Base-by-base conservation (phyloP, 2,329 filamentous ascomycete species). In the Ophiostoma perfectum region DNA sequence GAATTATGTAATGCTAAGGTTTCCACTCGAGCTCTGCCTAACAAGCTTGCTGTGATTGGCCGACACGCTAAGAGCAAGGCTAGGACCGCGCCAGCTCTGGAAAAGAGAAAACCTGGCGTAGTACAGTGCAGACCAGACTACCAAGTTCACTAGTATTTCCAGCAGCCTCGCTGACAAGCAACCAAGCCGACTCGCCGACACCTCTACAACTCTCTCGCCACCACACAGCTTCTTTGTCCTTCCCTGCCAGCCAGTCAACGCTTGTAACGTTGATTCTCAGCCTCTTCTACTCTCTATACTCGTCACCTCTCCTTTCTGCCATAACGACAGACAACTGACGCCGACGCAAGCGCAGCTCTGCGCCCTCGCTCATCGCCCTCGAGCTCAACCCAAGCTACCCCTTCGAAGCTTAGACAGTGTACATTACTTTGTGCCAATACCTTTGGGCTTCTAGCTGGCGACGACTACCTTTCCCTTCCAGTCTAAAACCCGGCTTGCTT, bases 1-100 rank as follows among this genome's bases (percentile, higher is more conserved):
- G 16, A 18, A 58, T 62, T 62, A 62, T 8, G 18, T 62, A 62
- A 62, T 41, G 5, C n/a, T 9, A 11, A 5, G 27, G 27, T 27
- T 27, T 27, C 27, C 5, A 9, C 9, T 41, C 36, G 38, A 41
- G 58, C 38, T 62, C 38, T 16, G 58, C 36, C 49, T 55, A 39
- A 63, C 60, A 27, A 39, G 16, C 12, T 39, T 18, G 39, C 60
- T 63, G 38, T 63, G 60, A 63, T 63, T 63, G 60, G 60, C 8
- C 38, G 60, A 63, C 60, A 63, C 60, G 60, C 60, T 63, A 44
- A 44, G 16, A 42, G 60, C 58, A 62, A 62, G 58, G 58, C 58
- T 62, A 39, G 58, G 55, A 41, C 36, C 36, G 58, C 58, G 58
- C 52, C 27, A 58, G 52, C 18, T 58, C 52, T 36, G 18, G 8